Evolutionary conservation across 768 basidiomycete genomes (phyloP).

Genomic region (Lactarius hengduanensis): DNA sequence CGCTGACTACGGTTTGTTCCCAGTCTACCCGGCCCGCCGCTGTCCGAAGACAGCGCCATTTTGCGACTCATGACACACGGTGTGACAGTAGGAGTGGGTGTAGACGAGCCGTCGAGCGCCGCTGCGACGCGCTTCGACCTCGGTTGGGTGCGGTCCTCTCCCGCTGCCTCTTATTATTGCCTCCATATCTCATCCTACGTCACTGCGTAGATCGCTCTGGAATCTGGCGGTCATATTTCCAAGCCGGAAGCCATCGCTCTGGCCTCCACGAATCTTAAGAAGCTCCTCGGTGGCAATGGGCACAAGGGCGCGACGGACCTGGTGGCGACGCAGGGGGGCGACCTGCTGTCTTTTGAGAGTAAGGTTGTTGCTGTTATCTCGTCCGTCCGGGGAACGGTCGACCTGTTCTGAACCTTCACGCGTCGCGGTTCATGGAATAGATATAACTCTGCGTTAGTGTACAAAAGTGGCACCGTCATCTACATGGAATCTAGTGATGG

Average conservation of each 20-base stretch:
- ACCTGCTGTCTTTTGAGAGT: constrained; percentile 37
- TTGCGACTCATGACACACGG: constrained; percentile 52
- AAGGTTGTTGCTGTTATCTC: constrained; percentile 36
- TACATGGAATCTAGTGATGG: not conserved
- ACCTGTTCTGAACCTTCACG: constrained; percentile 31
- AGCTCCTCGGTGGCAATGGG: constrained; percentile 38
- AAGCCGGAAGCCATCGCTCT: constrained; percentile 38
- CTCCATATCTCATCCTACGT: not conserved
- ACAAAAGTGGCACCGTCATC: not conserved
- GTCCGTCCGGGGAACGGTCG: constrained; percentile 33
- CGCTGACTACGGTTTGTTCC: constrained; percentile 1
- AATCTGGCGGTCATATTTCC: constrained; percentile 39
- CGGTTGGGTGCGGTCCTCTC: constrained; percentile 35
- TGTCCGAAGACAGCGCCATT: constrained; percentile 54
- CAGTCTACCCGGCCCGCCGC: constrained; percentile 68
- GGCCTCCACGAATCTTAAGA: constrained; percentile 44
- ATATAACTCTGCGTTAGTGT: not conserved
- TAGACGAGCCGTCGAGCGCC: constrained; percentile 35
- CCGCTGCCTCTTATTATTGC: not conserved
- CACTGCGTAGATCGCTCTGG: constrained; percentile 37
- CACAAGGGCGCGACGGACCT: constrained; percentile 37
- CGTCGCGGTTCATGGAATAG: not conserved
- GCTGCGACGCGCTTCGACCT: constrained; percentile 39
- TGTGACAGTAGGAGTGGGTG: constrained; percentile 63
- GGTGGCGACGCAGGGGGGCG: constrained; percentile 37